Evolutionary conservation across 2,329 filamentous ascomycete genomes (phyloP), one percentile per base, ranked within the genome.

Genomic region (Cercospora sp.): DNA sequence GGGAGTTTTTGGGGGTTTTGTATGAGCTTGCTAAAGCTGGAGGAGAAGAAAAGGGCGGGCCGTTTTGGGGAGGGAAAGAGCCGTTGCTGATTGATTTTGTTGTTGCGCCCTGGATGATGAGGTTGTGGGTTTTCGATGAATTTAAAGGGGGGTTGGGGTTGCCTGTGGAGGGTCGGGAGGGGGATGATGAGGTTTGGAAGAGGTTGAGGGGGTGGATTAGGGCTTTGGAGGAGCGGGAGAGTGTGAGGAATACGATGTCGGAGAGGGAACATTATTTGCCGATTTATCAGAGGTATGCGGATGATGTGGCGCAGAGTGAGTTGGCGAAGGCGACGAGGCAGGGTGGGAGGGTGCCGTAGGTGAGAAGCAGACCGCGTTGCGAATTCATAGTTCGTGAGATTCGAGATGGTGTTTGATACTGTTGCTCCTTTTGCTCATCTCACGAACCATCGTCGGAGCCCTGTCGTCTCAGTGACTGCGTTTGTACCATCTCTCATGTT

Each of bases 81-180:
- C 85, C 92, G n/a, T 85, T 85, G 64, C 79, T 93, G 20, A 86
- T 92, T 13, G 91, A 94, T 77, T 82, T 93, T 26, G 85, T 88
- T 69, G 80, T 93, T 3, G 91, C 88, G 42, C 91, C 91, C 0
- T 94, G 90, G 90, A 70, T 79, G 40, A 55, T 64, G 73, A 83
- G 91, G 13, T 76, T 93, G 20, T 94, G 90, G 82, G 80, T 92
- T 5, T 89, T 94, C 72, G 90, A 94, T 73, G 85, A 92, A 70
- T 94, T 90, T 76, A 94, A 94, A 66, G 83, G 82, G 1, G 85
- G 85, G 0, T 69, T 84, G n/a, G 82, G 83, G 0, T 80, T 88
- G 53, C 75, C 71, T 7, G 79, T 70, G 61, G 75, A 82, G 36
- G 84, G 84, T 0, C 58, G 83, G 62, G 83, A 81, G 2, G 84